Evolutionary conservation across 1,284 basidiomycete genomes (phyloP), one percentile per base, ranked within the genome.

Genomic region (Leccinum griseonigrum): DNA sequence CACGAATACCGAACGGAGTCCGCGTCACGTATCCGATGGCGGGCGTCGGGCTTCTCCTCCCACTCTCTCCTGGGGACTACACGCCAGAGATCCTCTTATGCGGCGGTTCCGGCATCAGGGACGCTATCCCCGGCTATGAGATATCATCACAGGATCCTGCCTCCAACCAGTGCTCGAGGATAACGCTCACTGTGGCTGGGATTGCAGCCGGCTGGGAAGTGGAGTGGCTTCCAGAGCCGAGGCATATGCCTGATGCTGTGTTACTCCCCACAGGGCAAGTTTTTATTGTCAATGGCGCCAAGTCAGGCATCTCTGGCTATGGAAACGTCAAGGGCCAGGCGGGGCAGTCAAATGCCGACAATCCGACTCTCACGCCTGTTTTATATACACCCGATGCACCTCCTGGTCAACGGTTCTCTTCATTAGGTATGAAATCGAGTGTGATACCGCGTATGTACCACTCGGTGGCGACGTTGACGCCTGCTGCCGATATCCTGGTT

Each of bases 11-110:
- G 2, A 93, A 94, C 65, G 87, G 86, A 38, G 85, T 94, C 13
- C 87, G 89, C 18, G 84, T 94, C 38, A 92, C 91, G 0, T 94
- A 94, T 72, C 92, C 92, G 0, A 90, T 91, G 85, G 80, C 89
- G 18, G 91, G 87, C 22, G 88, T 87, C 10, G 88, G 79, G 3
- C 70, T 90, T 22, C 79, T 94, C 18, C 83, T 94, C 3, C 91
- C 92, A 8, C 77, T 94, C 5, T 82, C 81, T 2, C 82, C 84
- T 5, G 79, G 80, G 14, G 86, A 87, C 68, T 93, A 90, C 66
- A 78, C 79, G 3, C 83, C 92, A 0, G 88, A 91, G 66, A 77
- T 95, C 43, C 77, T 95, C 16, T 75, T 94, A 32, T 94, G 92
- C 62, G 92, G 92, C 18, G 92, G 92, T 9, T 92, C 90, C 1